Evolutionary conservation across 495 filamentous ascomycete genomes (phyloP).

Genomic region (Aspergillus avenaceus): DNA sequence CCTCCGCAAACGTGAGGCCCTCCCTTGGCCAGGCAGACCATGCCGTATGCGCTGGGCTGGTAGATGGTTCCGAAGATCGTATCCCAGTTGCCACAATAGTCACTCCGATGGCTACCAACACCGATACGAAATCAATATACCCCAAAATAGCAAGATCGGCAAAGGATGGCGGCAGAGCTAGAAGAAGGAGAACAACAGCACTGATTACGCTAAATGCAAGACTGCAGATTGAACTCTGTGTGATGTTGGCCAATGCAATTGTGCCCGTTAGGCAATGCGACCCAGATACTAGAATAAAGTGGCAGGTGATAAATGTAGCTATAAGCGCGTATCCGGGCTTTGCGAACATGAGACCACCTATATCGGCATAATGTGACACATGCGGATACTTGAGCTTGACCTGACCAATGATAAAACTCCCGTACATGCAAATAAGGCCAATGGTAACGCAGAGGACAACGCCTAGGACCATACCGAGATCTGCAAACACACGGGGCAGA

Average conservation of each 20-base stretch:
- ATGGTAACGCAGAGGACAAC: slow-evolving; percentile 51
- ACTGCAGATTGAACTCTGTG: slow-evolving; percentile 54
- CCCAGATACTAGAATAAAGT: slow-evolving; percentile 64
- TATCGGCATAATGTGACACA: slow-evolving; percentile 64
- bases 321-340: too few relatives aligned
- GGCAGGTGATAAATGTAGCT: slow-evolving; percentile 53
- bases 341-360: slow-evolving; percentile 54
- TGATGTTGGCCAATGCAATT: slow-evolving; percentile 61
- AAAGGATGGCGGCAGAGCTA: slow-evolving; percentile 55
- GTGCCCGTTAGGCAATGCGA: slow-evolving; percentile 68
- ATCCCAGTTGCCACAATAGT: slow-evolving; percentile 63
- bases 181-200: slow-evolving; percentile 52
- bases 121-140: slow-evolving; percentile 60
- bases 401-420: slow-evolving; percentile 64
- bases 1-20: slow-evolving; percentile 24
- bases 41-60: slow-evolving; percentile 14
- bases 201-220: slow-evolving; percentile 59
- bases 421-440: slow-evolving; percentile 64
- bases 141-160: slow-evolving; percentile 52
- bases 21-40: slow-evolving; percentile 34
- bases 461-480: slow-evolving; percentile 56
- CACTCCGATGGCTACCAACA: slow-evolving; percentile 61
- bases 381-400: slow-evolving; percentile 62
- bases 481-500: slow-evolving; percentile 54
- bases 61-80: slow-evolving; percentile 22